Evolutionary conservation across 2,329 filamentous ascomycete species (phyloP).

Genomic region (Scleromitrula shiraiana): DNA sequence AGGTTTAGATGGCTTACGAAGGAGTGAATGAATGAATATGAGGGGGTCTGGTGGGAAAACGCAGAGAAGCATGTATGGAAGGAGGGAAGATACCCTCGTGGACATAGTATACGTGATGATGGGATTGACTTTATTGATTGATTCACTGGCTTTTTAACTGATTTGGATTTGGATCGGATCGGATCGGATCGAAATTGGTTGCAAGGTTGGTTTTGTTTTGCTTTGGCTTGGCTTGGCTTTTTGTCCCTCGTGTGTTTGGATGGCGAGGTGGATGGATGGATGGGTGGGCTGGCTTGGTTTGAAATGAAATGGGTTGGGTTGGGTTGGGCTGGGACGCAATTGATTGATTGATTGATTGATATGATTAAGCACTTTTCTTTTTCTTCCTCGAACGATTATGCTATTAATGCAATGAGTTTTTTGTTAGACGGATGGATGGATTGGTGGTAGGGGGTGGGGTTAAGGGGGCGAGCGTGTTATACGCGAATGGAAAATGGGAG

Average conservation of each 20-base stretch:
- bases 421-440: neutral
- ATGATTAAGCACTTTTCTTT: neutral
- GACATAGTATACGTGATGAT: too few relatives aligned
- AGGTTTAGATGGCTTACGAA: too few relatives aligned
- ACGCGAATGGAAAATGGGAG: neutral
- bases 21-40: too few relatives aligned
- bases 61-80: neutral
- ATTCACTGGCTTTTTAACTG: slow-evolving; percentile 8
- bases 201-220: neutral
- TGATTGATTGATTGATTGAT: neutral
- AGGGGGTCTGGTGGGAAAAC: neutral
- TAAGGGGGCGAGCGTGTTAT: neutral
- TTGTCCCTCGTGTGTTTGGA: too few relatives aligned
- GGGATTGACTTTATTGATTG: slow-evolving; percentile 9
- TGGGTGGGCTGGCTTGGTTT: neutral
- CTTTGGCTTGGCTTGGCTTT: slow-evolving; percentile 8
- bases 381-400: neutral
- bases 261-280: neutral
- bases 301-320: neutral
- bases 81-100: neutral
- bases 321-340: too few relatives aligned
- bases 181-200: slow-evolving; percentile 4
- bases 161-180: slow-evolving; percentile 5
- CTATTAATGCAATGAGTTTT: neutral
- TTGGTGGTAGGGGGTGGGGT: neutral